Percentiles rank a stretch among this genome's conserved stretches.
phyloP scores from a whole-genome alignment of 2,329 filamentous ascomycete species.

The Amylocarpus encephaloides region DNA sequence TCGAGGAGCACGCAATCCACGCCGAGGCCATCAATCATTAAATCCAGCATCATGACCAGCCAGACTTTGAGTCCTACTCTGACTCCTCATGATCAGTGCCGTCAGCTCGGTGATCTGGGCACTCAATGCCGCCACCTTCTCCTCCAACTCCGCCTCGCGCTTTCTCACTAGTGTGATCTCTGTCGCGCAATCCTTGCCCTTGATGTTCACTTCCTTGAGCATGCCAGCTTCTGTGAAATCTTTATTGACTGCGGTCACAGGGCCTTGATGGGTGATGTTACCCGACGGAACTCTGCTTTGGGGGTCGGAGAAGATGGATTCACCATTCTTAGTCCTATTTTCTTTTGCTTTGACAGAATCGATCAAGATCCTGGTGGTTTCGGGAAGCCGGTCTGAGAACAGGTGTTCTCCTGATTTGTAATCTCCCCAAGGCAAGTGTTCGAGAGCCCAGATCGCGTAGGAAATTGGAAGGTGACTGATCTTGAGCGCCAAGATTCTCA shows the following conservation, averaged over 20 bases:
- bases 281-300: constrained; percentile 1
- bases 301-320: not conserved
- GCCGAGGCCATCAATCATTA: not conserved
- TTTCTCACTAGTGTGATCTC: constrained; percentile 10
- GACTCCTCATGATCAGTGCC: constrained; percentile 44
- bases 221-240: not conserved
- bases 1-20: no score
- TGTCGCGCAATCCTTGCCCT: constrained; percentile 8
- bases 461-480: constrained; percentile 63
- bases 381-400: constrained; percentile 20
- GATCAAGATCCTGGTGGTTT: constrained; percentile 3
- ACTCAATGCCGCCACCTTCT: constrained; percentile 48
- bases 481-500: constrained; percentile 56
- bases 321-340: not conserved
- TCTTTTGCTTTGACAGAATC: constrained; percentile 8
- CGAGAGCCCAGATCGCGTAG: constrained; percentile 51
- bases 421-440: constrained; percentile 34
- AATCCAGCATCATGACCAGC: not conserved
- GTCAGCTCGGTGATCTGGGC: constrained; percentile 55
- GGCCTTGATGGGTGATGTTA: not conserved
- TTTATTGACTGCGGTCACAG: not conserved
- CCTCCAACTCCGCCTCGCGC: constrained; percentile 34
- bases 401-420: constrained; percentile 12
- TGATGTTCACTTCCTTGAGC: not conserved
- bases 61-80: constrained; percentile 25